Evolutionary conservation across 2,329 filamentous ascomycete species (phyloP).

Genomic region (Xylaria sp.): DNA sequence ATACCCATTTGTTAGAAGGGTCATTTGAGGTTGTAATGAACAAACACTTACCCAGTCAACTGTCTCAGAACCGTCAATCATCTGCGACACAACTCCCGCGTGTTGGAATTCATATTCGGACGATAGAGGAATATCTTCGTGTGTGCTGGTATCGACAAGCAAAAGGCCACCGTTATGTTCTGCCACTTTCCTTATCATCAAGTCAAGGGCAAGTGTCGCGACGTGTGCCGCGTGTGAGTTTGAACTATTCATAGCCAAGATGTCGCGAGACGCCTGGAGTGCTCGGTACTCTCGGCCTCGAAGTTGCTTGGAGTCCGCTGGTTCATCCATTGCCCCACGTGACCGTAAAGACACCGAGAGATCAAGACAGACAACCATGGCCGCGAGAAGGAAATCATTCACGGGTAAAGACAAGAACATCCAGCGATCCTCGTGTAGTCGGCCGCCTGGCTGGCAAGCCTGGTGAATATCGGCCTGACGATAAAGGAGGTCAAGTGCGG

Average conservation of each 20-base stretch:
- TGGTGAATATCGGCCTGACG: slow-evolving; percentile 48
- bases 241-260: slow-evolving; percentile 38
- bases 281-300: slow-evolving; percentile 27
- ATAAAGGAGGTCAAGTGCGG: slow-evolving; percentile 43
- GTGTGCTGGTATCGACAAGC: neutral
- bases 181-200: slow-evolving; percentile 18
- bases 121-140: neutral
- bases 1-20: neutral
- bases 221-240: slow-evolving; percentile 1
- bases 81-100: slow-evolving; percentile 17
- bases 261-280: slow-evolving; percentile 37
- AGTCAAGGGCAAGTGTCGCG: slow-evolving; percentile 10
- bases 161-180: neutral
- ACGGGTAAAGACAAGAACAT: slow-evolving; percentile 57
- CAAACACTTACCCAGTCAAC: slow-evolving; percentile 9
- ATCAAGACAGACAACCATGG: slow-evolving; percentile 61
- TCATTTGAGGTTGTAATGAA: neutral
- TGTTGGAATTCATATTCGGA: slow-evolving; percentile 1
- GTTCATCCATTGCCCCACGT: neutral
- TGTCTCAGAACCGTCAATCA: slow-evolving; percentile 12
- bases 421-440: slow-evolving; percentile 56
- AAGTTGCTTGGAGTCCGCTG: slow-evolving; percentile 10
- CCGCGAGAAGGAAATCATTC: slow-evolving; percentile 62
- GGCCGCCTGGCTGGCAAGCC: slow-evolving; percentile 55
- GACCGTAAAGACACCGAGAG: slow-evolving; percentile 42